A percentile compares a stretch with the other conserved stretches of the same genome.
phyloP scores from a whole-genome alignment of 441 rosid species.

The Jatropha multifida region DNA sequence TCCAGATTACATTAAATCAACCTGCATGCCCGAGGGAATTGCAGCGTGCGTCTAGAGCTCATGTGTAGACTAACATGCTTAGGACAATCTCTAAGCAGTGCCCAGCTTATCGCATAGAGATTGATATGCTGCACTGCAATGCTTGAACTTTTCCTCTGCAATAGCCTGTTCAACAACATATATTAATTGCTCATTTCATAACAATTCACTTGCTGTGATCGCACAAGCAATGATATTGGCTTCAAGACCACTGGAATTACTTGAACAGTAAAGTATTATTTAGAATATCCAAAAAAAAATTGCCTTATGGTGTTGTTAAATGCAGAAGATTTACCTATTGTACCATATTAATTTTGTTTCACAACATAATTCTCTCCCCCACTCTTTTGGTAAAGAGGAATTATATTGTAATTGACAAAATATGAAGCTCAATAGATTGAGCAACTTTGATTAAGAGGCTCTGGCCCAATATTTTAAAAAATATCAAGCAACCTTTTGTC shows the following conservation, averaged over 20 bases:
- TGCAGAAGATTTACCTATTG: not conserved
- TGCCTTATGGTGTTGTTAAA: not conserved
- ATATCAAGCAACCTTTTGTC: conserved; percentile 1
- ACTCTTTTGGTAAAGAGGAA: too few species aligned
- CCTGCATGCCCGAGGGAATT: not conserved
- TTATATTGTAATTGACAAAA: too few species aligned
- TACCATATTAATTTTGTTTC: not conserved
- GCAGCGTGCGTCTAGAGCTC: not conserved
- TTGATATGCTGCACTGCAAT: conserved; percentile 85
- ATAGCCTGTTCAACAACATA: conserved; percentile 47
- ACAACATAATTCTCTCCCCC: not conserved
- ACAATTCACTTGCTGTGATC: not conserved
- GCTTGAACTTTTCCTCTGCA: conserved; percentile 96
- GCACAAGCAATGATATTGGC: not conserved
- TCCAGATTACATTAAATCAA: not conserved
- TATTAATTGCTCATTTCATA: not conserved
- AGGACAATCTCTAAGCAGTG: conserved; percentile 31
- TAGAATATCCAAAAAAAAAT: not conserved
- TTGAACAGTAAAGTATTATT: too few species aligned
- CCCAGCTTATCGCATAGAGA: conserved; percentile 73
- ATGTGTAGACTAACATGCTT: not conserved
- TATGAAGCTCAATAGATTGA: not conserved
- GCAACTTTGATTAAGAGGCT: not conserved
- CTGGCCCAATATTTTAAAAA: not conserved
- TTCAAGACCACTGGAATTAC: not conserved